Evolutionary conservation across 495 filamentous ascomycete genomes (phyloP).

Genomic region (Tirmania nivea): DNA sequence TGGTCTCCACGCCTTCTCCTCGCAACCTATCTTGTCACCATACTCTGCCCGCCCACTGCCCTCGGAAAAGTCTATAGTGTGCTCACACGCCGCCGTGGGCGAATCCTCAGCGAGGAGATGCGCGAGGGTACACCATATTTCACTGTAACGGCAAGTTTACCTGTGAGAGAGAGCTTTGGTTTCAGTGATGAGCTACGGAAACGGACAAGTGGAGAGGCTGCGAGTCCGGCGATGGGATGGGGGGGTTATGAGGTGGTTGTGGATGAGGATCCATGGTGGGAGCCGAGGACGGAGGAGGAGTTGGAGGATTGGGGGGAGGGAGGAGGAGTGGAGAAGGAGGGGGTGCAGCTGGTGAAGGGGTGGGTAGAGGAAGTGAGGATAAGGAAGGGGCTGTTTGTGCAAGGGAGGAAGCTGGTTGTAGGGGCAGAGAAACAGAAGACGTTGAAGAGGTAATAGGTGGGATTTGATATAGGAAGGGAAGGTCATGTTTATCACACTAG

Average conservation of each 20-base stretch:
- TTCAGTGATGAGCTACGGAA: constrained; percentile 93
- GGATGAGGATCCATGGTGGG: constrained; percentile 92
- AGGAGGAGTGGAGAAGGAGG: constrained; percentile 47
- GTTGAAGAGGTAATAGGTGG: constrained; percentile 49
- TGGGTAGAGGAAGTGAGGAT: constrained; percentile 78
- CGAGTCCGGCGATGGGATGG: constrained; percentile 82
- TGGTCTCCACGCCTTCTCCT: constrained; percentile 86
- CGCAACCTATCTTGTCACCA: constrained; percentile 96
- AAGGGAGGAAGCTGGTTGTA: constrained; percentile 44
- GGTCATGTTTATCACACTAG: no score
- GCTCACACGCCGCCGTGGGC: constrained; percentile 72
- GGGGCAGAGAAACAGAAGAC: constrained; percentile 99
- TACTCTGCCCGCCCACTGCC: constrained; percentile 35
- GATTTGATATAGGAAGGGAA: background rate
- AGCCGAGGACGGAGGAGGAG: constrained; percentile 88
- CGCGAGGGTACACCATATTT: constrained; percentile 94
- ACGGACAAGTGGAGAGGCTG: constrained; percentile 59
- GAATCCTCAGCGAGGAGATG: constrained; percentile 70
- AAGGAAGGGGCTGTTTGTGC: constrained; percentile 70
- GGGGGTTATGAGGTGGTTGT: constrained; percentile 71
- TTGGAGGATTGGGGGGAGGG: constrained; percentile 87
- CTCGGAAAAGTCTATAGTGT: constrained; percentile 87
- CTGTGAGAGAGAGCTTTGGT: constrained; percentile 85
- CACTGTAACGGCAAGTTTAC: constrained; percentile 66
- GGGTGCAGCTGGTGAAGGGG: constrained; percentile 62